Percentiles rank a stretch among this genome's conserved stretches.
These are phyloP conservation scores for Mentha longifolia DNA, from an alignment of 257 asterid genomes.

Conservation along the genomic window DNA sequence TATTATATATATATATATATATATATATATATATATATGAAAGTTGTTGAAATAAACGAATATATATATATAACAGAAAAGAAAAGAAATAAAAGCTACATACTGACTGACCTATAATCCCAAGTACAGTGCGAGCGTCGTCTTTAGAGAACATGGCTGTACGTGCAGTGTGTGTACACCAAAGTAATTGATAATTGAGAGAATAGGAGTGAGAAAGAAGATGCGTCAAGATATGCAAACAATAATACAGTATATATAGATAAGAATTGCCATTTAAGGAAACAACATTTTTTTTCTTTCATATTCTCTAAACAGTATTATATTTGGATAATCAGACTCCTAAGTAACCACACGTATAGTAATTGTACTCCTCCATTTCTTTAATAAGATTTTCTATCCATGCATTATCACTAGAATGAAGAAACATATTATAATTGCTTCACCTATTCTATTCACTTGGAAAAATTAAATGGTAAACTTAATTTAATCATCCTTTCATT, in stretches of 20 bases:
- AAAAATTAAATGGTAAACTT: too few species aligned
- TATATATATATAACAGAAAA: too few species aligned
- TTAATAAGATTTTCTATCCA: too few species aligned
- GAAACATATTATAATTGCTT: too few species aligned
- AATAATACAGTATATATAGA: constrained; percentile 10
- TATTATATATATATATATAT: too few species aligned
- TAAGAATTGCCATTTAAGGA: neutral
- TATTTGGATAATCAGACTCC: neutral
- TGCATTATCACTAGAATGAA: too few species aligned
- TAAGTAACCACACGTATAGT: neutral
- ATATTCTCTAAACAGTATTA: neutral
- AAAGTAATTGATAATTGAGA: too few species aligned
- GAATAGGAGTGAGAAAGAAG: neutral
- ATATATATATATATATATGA: neutral
- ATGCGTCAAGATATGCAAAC: neutral
- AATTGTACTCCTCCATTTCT: too few species aligned
- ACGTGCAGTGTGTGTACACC: neutral
- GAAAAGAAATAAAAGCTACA: neutral
- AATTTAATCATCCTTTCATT: too few species aligned
- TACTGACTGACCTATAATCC: constrained; percentile 63
- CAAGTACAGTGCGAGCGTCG: constrained; percentile 56
- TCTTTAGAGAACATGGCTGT: constrained; percentile 57
- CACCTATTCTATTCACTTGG: too few species aligned
- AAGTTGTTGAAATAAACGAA: too few species aligned
- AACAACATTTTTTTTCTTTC: neutral